Percentiles rank a stretch among this genome's conserved stretches.
Evolutionary conservation across 352 stramenopile species (phyloP).

Genomic region (Globisporangium nagaii): DNA sequence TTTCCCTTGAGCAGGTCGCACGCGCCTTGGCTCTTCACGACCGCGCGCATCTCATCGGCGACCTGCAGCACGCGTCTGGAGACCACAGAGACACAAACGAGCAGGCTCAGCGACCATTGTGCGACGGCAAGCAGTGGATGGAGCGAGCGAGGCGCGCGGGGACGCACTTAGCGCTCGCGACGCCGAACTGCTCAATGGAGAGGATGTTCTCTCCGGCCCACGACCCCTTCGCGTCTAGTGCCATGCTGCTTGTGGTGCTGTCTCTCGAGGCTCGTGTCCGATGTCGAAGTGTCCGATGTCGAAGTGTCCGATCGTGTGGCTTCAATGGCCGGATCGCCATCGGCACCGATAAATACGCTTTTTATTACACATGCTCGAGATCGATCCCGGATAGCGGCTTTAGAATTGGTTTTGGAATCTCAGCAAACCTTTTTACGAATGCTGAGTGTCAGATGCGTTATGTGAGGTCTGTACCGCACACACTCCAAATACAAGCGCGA

Average conservation of each 20-base stretch:
- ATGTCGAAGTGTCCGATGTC: conserved; percentile 1
- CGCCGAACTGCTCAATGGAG: conserved; percentile 74
- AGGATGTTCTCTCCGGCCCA: conserved; percentile 75
- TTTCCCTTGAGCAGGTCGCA: conserved; percentile 83
- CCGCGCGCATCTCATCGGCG: conserved; percentile 78
- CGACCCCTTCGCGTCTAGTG: conserved; percentile 50
- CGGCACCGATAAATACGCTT: not conserved
- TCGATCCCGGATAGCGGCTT: not conserved
- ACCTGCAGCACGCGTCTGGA: conserved; percentile 61
- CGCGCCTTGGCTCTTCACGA: conserved; percentile 66
- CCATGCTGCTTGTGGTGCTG: conserved; percentile 12
- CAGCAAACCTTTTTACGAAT: no score
- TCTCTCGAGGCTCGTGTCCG: no score
- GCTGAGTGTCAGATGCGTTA: not conserved
- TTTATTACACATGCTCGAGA: not conserved
- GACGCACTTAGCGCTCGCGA: conserved; percentile 63
- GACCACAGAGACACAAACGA: not conserved
- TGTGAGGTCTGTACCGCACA: not conserved
- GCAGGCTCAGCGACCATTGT: not conserved
- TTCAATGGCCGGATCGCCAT: not conserved
- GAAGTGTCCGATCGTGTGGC: not conserved
- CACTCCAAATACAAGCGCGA: no score
- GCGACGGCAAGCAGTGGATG: not conserved
- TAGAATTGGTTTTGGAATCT: no score
- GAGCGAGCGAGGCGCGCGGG: not conserved